Conservation (phyloP, 306 rosid genomes). For the Cicer chorassanicum region DNA sequence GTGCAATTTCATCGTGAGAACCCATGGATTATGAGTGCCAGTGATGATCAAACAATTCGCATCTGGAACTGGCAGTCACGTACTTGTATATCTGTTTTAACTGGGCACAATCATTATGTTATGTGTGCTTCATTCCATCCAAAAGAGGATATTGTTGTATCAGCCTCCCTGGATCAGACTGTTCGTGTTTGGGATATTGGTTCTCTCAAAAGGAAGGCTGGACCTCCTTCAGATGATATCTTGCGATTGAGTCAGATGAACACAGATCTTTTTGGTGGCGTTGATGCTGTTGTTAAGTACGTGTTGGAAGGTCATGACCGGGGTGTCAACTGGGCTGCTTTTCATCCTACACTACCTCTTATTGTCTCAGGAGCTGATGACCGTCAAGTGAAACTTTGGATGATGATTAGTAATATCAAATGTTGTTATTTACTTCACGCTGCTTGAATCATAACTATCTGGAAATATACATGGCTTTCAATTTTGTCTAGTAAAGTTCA, state of each 20-base stretch:
- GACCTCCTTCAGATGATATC: constrained; percentile 91
- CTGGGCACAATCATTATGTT: constrained; percentile 97
- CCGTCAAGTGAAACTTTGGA: constrained; percentile 94
- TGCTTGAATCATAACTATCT: constrained; percentile 33
- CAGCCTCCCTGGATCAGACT: constrained; percentile 97
- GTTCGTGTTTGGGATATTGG: constrained; percentile 98
- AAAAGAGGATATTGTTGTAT: constrained; percentile 91
- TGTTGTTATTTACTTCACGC: constrained; percentile 23
- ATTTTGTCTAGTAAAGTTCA: constrained; percentile 17
- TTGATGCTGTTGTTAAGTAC: constrained; percentile 91
- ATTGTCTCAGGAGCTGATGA: constrained; percentile 99
- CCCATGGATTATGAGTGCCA: constrained; percentile 98
- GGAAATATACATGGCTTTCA: constrained; percentile 15
- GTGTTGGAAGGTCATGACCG: constrained; percentile 99
- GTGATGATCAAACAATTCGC: constrained; percentile 98
- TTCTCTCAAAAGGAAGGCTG: constrained; percentile 88
- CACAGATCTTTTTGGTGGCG: constrained; percentile 92
- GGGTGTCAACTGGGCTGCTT: constrained; percentile 98
- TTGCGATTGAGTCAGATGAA: constrained; percentile 94
- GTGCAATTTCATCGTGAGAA: constrained; percentile 95
- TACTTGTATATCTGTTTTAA: constrained; percentile 89
- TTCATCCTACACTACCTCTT: constrained; percentile 91
- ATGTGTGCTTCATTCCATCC: constrained; percentile 98
- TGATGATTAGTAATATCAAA: constrained; percentile 78
- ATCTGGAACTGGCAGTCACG: constrained; percentile 99